Base-by-base conservation (phyloP, 2,329 filamentous ascomycete species). In the Fusarium temperatum region DNA sequence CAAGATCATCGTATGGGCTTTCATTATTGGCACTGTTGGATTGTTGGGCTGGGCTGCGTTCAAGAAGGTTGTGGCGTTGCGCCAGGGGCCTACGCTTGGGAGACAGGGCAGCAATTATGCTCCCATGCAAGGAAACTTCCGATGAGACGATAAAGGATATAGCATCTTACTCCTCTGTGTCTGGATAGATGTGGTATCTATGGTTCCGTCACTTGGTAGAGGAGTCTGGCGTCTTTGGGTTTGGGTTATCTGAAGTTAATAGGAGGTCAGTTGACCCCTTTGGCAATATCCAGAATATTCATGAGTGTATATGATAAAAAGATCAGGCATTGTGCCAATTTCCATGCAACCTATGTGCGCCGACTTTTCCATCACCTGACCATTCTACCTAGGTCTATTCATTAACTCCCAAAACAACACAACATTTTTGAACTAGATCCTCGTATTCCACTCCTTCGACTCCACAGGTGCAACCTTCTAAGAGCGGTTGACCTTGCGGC, bases 1-100 rank as follows among this genome's bases (percentile, higher is more conserved):
- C 81, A 87, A 88, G 81, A 86, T 91, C 74, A 91, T 92, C 41
- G 90, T 92, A 8, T 90, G 90, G 87, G 87, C 84, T 2, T 92
- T 92, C 81, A 87, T 92, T 55, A 79, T 90, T 15, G 88, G 87
- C 60, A 91, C 89, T 2, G 77, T 86, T 8, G 89, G 89, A 2
- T 79, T 92, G 68, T 82, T 92, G 56, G 89, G 86, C 32, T 92
- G 89, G 89, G 89, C 90, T 12, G 88, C 83, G 13, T 83, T 87
- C 66, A 87, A 85, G 80, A 85, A 85, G 58, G 78, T 87, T 47
- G 64, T 87, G 36, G 86, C 88, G 57, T 80, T 78, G 76, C 79
- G 83, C 32, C 77, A 82, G 47, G 78, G 72, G 24, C 80, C 74
- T 72, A 78, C 63, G 58, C 80, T 82, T 59, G 78, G 74, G 24